These are phyloP conservation scores for Microstegium vimineum DNA, from an alignment of 176 grass and related monocot genomes.

Conservation along the genomic window DNA sequence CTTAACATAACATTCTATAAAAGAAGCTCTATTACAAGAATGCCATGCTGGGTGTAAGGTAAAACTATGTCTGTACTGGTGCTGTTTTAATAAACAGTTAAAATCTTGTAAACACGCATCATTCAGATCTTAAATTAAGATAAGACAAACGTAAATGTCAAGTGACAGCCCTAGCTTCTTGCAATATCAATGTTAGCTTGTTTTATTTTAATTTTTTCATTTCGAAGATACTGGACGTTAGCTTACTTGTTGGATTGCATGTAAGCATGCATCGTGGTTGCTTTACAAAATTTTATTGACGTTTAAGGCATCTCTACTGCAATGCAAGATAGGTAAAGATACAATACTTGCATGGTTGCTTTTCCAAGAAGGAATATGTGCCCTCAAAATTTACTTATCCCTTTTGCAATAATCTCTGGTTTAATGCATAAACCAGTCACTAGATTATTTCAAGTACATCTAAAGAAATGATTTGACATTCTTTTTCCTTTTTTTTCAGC, in stretches of 20 bases:
- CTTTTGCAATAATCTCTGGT: not conserved
- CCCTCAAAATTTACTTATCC: not conserved
- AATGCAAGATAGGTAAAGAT: not conserved
- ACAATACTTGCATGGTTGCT: not conserved
- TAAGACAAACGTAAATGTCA: not conserved
- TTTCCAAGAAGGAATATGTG: not conserved
- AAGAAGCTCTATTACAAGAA: not conserved
- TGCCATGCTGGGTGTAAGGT: not conserved
- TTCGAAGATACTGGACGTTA: not conserved
- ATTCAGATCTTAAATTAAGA: not conserved
- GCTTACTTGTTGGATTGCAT: not conserved
- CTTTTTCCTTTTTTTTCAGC: conserved; percentile 12
- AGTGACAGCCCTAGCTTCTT: not conserved
- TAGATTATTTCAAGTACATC: not conserved
- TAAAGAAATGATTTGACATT: not conserved
- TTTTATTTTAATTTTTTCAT: no score
- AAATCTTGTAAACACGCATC: not conserved
- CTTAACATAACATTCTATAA: not conserved
- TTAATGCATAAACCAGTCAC: not conserved
- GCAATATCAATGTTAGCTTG: not conserved
- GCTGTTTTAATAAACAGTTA: conserved; percentile 5
- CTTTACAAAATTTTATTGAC: not conserved
- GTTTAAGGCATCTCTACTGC: not conserved
- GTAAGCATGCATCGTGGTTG: not conserved
- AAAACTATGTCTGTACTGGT: not conserved